Conservation (phyloP, 768 basidiomycete species). For the Rhizopogon roseolus region DNA sequence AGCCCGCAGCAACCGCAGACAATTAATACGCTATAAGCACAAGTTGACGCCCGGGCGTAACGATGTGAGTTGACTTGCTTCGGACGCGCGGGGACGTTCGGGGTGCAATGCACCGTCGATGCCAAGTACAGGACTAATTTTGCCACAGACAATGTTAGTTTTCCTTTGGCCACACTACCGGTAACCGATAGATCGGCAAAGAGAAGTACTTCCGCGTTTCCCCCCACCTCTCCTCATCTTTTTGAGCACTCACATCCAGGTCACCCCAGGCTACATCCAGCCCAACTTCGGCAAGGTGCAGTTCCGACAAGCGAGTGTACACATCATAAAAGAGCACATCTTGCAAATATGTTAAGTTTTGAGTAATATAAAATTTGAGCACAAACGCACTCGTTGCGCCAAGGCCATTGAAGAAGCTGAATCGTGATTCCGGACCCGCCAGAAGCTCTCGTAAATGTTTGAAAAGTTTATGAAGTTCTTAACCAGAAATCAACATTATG, state of each 20-base stretch:
- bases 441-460: conserved; percentile 73
- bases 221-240: conserved; percentile 65
- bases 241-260: conserved; percentile 56
- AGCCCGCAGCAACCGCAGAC: too few species aligned
- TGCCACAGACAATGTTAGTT: not conserved
- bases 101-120: too few species aligned
- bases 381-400: conserved; percentile 79
- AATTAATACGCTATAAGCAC: too few species aligned
- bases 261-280: conserved; percentile 79
- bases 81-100: too few species aligned
- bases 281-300: conserved; percentile 82
- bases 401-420: conserved; percentile 96
- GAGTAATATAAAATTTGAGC: not conserved
- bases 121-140: too few species aligned
- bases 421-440: conserved; percentile 65
- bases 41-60: too few species aligned
- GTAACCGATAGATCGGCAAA: conserved; percentile 69
- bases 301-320: conserved; percentile 77
- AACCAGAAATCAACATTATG: not conserved
- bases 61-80: too few species aligned
- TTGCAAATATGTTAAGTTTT: conserved; percentile 24
- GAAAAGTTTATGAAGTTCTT: conserved; percentile 79
- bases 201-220: conserved; percentile 73
- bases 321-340: conserved; percentile 90
- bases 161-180: conserved; percentile 36